A percentile compares a stretch with the other conserved stretches of the same genome.
These are phyloP conservation scores for Pleurotus giganteus DNA, from an alignment of 768 basidiomycete genomes.

Conservation along the genomic window DNA sequence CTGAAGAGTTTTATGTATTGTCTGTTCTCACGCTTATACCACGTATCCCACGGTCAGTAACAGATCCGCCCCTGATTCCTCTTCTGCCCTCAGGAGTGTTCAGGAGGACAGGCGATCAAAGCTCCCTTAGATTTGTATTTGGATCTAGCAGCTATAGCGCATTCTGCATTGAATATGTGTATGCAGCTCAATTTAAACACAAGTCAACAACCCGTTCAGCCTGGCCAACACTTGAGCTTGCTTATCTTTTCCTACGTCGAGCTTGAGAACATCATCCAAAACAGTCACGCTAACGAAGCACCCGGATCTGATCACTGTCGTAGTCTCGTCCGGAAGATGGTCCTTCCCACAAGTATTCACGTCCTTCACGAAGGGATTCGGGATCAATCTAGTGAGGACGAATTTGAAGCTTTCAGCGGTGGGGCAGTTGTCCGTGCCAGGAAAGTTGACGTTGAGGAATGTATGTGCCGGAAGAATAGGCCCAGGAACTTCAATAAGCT, in stretches of 20 bases:
- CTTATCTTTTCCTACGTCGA: conserved; percentile 4
- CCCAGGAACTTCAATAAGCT: neutral
- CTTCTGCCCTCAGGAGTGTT: too few species aligned
- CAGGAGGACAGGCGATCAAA: too few species aligned
- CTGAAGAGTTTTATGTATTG: too few species aligned
- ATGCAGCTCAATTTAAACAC: neutral
- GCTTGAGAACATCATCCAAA: conserved; percentile 1
- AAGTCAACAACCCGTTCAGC: conserved; percentile 1
- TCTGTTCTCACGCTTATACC: too few species aligned
- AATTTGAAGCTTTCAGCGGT: conserved; percentile 8
- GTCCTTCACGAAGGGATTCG: conserved; percentile 5
- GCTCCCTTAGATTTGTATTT: too few species aligned
- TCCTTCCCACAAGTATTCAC: conserved; percentile 5
- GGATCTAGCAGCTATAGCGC: too few species aligned
- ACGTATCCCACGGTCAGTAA: too few species aligned
- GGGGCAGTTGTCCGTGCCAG: conserved; percentile 1
- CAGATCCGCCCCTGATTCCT: too few species aligned
- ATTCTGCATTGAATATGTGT: neutral
- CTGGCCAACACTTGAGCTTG: conserved; percentile 2
- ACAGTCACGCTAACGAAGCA: conserved; percentile 4
- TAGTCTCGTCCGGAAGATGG: conserved; percentile 2
- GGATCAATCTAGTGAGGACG: conserved; percentile 1
- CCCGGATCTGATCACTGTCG: neutral
- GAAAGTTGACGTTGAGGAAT: conserved; percentile 8
- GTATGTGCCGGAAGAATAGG: conserved; percentile 1